These are phyloP conservation scores for Penicillium griseofulvum DNA, from an alignment of 2,329 filamentous ascomycete species.

Conservation along the genomic window DNA sequence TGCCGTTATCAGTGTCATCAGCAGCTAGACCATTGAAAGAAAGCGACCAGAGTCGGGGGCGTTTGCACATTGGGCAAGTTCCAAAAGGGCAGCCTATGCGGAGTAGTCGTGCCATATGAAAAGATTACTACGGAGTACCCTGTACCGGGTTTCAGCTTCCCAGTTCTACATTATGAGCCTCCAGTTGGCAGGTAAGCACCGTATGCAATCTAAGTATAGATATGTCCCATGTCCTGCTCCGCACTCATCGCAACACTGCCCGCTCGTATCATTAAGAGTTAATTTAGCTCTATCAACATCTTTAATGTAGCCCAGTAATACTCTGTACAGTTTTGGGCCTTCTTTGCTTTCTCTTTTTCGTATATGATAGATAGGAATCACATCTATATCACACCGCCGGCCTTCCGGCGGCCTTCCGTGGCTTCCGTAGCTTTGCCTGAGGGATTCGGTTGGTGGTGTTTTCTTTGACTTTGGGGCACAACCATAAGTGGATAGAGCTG, in stretches of 20 bases:
- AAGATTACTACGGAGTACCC: too few species aligned
- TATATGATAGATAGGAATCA: constrained; percentile 41
- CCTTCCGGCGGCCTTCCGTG: constrained; percentile 23
- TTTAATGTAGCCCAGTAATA: constrained; percentile 42
- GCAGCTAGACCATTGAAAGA: constrained; percentile 35
- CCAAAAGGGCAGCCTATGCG: constrained; percentile 31
- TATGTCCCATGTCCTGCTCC: constrained; percentile 33
- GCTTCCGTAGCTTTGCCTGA: constrained; percentile 16
- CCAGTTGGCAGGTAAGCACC: constrained; percentile 38
- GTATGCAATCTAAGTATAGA: constrained; percentile 37
- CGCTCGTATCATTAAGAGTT: constrained; percentile 57
- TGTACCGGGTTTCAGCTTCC: constrained; percentile 37
- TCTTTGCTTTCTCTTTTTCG: constrained; percentile 31
- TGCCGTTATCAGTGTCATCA: constrained; percentile 28
- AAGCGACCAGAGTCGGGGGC: constrained; percentile 37
- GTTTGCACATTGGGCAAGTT: constrained; percentile 44
- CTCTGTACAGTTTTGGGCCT: constrained; percentile 42
- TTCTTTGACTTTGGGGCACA: constrained; percentile 25
- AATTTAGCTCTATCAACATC: constrained; percentile 47
- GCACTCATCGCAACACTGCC: constrained; percentile 48
- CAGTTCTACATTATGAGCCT: constrained; percentile 43
- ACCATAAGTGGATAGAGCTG: neutral
- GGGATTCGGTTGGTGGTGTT: constrained; percentile 26
- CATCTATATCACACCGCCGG: constrained; percentile 30
- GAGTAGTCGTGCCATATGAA: constrained; percentile 34